Conservation (phyloP, 2,329 filamentous ascomycete genomes). For the Alternaria sp. region DNA sequence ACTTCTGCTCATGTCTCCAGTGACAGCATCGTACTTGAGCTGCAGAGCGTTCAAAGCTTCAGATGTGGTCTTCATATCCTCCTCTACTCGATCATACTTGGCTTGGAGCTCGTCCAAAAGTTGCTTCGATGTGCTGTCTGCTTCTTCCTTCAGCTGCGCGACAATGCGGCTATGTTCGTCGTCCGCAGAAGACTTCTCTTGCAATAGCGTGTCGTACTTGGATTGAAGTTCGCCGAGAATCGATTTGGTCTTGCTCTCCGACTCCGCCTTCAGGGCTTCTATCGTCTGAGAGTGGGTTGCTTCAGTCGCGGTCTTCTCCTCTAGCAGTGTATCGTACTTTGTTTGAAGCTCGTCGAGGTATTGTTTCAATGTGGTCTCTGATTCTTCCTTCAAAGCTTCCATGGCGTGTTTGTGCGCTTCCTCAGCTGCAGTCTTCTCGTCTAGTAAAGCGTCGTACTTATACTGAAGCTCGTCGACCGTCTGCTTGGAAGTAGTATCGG, state of each 20-base stretch:
- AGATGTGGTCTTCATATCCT: slow-evolving; percentile 5
- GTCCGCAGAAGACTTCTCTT: slow-evolving; percentile 28
- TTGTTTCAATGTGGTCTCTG: slow-evolving; percentile 26
- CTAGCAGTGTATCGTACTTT: slow-evolving; percentile 21
- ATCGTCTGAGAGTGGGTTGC: slow-evolving; percentile 1
- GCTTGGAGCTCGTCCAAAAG: slow-evolving; percentile 17
- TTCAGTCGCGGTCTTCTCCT: slow-evolving; percentile 8
- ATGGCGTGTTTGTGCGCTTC: slow-evolving; percentile 36
- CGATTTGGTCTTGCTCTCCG: slow-evolving; percentile 7
- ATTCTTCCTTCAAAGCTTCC: slow-evolving; percentile 35
- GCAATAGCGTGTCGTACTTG: slow-evolving; percentile 25
- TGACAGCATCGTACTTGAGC: slow-evolving; percentile 23
- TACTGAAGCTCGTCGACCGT: slow-evolving; percentile 15
- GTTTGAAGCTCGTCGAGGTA: slow-evolving; percentile 18
- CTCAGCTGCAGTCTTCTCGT: slow-evolving; percentile 38
- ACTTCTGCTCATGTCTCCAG: slow-evolving; percentile 27
- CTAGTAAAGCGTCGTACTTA: slow-evolving; percentile 30
- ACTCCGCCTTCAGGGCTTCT: slow-evolving; percentile 11
- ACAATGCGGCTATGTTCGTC: slow-evolving; percentile 1
- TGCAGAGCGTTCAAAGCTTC: slow-evolving; percentile 17
- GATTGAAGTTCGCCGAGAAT: slow-evolving; percentile 17
- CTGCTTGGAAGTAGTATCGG: slow-evolving; percentile 28
- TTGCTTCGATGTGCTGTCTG: slow-evolving; percentile 9
- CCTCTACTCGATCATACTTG: slow-evolving; percentile 23
- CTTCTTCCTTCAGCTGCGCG: not conserved